Base-by-base conservation (phyloP, 2,329 filamentous ascomycete species). In the Alternaria consortialis region DNA sequence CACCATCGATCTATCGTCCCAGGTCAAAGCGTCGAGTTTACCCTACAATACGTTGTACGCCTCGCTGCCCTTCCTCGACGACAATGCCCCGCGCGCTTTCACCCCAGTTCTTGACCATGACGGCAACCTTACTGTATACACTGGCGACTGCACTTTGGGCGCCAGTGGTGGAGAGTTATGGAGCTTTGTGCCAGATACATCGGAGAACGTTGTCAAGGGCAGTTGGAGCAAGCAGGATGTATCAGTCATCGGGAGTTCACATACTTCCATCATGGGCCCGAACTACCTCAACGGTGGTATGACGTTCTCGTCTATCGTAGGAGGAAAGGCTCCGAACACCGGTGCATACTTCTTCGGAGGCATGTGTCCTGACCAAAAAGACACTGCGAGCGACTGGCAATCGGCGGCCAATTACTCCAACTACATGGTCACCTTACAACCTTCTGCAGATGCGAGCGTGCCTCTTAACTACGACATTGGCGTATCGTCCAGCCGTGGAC, bases 271-370 rank as follows among this genome's bases (percentile, higher is more conserved):
- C 29, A 77, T 76, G 43, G 85, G 82, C 23, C 80, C 85, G 70
- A 89, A 87, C 58, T 89, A 84, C 63, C 81, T 91, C 27, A 84
- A 84, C 3, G 80, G 80, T 8, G 86, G 87, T 13, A 83, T 95
- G 53, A 84, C 88, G 25, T 97, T 93, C 75, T 90, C 92, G 20
- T 84, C 84, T 32, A 85, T 83, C 36, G 80, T 87, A 47, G 83
- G 83, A 37, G 87, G 85, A 0, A 75, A 80, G 29, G 80, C 85
- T 60, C 84, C 85, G 9, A 79, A 83, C 43, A 85, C 87, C 0
- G 83, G 83, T 11, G 80, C 91, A 20, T 97, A 93, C 74, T 81
- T 90, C 7, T 97, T 97, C 78, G 94, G 93, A 36, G 94, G 94
- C 68, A 97, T 97, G 93, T 98, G 94, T 72, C 90, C 90, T 5